These are phyloP conservation scores for Zymoseptoria brevis DNA, from an alignment of 2,329 filamentous ascomycete species.

Conservation along the genomic window DNA sequence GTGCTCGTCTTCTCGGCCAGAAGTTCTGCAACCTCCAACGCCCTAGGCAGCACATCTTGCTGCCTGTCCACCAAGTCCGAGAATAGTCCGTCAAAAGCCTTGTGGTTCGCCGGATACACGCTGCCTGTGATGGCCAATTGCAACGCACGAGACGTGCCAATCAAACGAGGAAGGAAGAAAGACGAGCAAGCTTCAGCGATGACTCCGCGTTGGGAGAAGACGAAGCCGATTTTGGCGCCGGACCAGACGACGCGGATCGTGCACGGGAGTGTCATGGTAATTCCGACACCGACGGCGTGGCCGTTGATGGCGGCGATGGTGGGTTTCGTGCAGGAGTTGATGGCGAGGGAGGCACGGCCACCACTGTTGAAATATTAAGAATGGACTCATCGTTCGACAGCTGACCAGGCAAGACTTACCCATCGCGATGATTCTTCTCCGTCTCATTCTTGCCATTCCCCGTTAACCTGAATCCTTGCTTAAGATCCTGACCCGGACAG, in stretches of 20 bases:
- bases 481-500: conserved; percentile 17
- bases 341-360: conserved; percentile 14
- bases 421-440: conserved; percentile 18
- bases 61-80: conserved; percentile 14
- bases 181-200: conserved; percentile 16
- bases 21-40: conserved; percentile 11
- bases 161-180: conserved; percentile 15
- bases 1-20: conserved; percentile 11
- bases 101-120: conserved; percentile 6
- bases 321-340: conserved; percentile 17
- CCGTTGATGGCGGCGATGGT: conserved; percentile 17
- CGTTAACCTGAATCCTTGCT: conserved; percentile 14
- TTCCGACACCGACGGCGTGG: conserved; percentile 16
- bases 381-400: neutral
- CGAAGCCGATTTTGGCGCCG: conserved; percentile 16
- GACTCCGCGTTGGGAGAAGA: conserved; percentile 16
- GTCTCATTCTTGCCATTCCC: conserved; percentile 15
- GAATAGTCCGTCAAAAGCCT: conserved; percentile 14
- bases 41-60: conserved; percentile 12
- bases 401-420: conserved; percentile 1
- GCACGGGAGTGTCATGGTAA: conserved; percentile 16
- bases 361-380: conserved; percentile 8
- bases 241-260: conserved; percentile 15
- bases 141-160: conserved; percentile 10
- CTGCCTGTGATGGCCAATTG: conserved; percentile 11